These are phyloP conservation scores for Acidiella bohemica DNA, from an alignment of 495 filamentous ascomycete species.

Conservation along the genomic window DNA sequence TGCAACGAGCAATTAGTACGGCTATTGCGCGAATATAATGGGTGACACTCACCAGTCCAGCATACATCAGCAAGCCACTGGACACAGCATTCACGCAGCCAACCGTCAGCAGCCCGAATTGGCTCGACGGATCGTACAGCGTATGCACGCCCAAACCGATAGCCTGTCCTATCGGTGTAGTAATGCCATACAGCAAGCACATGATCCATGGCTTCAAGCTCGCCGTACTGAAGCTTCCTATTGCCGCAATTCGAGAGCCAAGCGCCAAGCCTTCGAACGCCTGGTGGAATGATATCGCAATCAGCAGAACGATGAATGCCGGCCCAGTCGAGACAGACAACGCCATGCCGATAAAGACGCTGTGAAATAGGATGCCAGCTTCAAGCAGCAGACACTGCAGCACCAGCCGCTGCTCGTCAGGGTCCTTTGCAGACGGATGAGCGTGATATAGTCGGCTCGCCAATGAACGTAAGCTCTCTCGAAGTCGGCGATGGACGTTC, in stretches of 20 bases:
- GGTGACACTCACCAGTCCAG: conserved; percentile 46
- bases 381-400: conserved; percentile 34
- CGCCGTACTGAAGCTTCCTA: conserved; percentile 19
- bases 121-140: conserved; percentile 69
- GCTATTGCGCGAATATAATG: not conserved
- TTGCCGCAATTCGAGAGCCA: conserved; percentile 41
- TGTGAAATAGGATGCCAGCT: conserved; percentile 41
- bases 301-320: conserved; percentile 51
- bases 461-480: too few species aligned
- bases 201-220: conserved; percentile 69
- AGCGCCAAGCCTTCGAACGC: conserved; percentile 59
- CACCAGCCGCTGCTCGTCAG: conserved; percentile 25
- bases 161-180: conserved; percentile 82
- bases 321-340: conserved; percentile 48
- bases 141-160: conserved; percentile 71
- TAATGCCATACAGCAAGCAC: conserved; percentile 81
- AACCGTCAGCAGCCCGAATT: conserved; percentile 76
- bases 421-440: too few species aligned
- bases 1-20: too few species aligned
- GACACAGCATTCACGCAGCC: conserved; percentile 88
- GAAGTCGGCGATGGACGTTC: too few species aligned
- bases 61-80: conserved; percentile 75
- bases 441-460: too few species aligned
- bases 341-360: conserved; percentile 55
- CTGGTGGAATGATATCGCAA: conserved; percentile 57